Evolutionary conservation across 176 grass and related monocot genomes (phyloP), one percentile per base, ranked within the genome.

Genomic region (Musa troglodytarum): DNA sequence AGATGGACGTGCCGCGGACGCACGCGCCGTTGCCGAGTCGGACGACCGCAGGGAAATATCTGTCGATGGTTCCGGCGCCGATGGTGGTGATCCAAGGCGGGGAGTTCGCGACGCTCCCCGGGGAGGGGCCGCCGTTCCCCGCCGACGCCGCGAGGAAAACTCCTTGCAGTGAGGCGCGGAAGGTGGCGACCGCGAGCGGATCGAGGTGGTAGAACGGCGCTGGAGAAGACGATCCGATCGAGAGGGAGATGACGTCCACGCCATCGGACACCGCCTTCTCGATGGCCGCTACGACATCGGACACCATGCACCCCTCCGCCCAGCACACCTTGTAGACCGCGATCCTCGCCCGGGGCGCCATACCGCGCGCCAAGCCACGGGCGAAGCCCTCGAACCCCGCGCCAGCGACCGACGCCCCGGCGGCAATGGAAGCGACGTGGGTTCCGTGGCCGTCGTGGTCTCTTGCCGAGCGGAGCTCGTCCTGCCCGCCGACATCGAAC

Each of bases 31-130:
- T 91, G 28, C 90, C 94, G 54, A 97, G 80, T 56, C 82, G 85
- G 53, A 83, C 90, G 9, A 65, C 81, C 9, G 90, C 85, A 14
- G 88, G 88, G 76, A 97, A 97, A 72, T 93, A 88, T 0, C 88
- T 77, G 67, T 98, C 90, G 86, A 94, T 94, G 49, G 95, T 93
- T 72, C 90, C 88, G 11, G 95, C 88, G 52, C 86, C 95, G 10
- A 94, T 88, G 24, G 90, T 94, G 29, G 95, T 89, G 51, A 98
- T 94, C 95, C 90, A 98, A 50, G 90, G 95, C 4, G 95, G 91
- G 3, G 84, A 53, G 75, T 91, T 92, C 50, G 86, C 89, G 59
- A 99, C 84, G 82, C 86, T 99, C 43, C 87, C 65, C 7, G 88
- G 90, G 52, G 87, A 84, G 2, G 95, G 95, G 1, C 88, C 90